Conservation (phyloP, 1,139 yeast species). For the Candida glucosophila region DNA sequence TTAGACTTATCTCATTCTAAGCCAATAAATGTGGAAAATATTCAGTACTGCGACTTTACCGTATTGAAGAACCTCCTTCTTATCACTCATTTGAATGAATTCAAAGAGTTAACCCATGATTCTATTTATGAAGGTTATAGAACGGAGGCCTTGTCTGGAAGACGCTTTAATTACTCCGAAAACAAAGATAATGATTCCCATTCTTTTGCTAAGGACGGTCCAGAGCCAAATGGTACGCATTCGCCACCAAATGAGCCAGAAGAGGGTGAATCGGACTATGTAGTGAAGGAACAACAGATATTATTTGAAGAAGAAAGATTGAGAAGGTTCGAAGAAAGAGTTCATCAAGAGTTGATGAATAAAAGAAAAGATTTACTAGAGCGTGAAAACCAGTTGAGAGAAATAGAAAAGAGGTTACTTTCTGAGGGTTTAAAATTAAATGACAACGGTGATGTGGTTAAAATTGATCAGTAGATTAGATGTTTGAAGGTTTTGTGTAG, state of each 20-base stretch:
- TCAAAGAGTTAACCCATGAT: slow-evolving; percentile 63
- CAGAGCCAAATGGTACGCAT: slow-evolving; percentile 2
- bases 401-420: slow-evolving; percentile 68
- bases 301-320: slow-evolving; percentile 73
- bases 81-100: slow-evolving; percentile 72
- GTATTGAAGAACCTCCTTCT: slow-evolving; percentile 57
- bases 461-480: slow-evolving; percentile 11
- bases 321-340: slow-evolving; percentile 74
- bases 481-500: neutral
- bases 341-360: slow-evolving; percentile 78
- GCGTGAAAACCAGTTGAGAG: slow-evolving; percentile 81
- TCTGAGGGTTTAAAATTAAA: slow-evolving; percentile 43
- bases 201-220: neutral
- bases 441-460: slow-evolving; percentile 35
- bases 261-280: slow-evolving; percentile 37
- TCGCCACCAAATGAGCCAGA: slow-evolving; percentile 5
- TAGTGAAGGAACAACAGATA: slow-evolving; percentile 73
- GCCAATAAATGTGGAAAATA: slow-evolving; percentile 45
- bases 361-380: slow-evolving; percentile 80
- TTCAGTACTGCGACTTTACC: slow-evolving; percentile 54
- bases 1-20: slow-evolving; percentile 26
- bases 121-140: slow-evolving; percentile 63
- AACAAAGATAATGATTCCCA: slow-evolving; percentile 4
- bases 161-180: slow-evolving; percentile 20
- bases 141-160: slow-evolving; percentile 52